Evolutionary conservation across 331 rosid genomes (phyloP).

Genomic region (Malus hybrid): DNA sequence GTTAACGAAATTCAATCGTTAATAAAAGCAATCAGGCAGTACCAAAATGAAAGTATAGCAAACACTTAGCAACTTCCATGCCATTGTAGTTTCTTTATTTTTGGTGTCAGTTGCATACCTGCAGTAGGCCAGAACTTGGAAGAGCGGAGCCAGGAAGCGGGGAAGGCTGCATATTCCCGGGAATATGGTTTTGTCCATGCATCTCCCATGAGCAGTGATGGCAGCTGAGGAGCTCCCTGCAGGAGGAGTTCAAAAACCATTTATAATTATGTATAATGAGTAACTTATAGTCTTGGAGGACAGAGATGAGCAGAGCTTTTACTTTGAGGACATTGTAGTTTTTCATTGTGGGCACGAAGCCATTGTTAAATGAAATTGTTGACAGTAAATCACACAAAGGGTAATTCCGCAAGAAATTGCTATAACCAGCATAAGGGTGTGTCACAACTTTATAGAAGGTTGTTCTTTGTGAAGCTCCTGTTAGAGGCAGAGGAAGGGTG

Average conservation of each 20-base stretch:
- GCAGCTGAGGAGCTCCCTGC: slow-evolving; percentile 96
- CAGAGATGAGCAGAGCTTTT: neutral
- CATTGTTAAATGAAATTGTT: no score
- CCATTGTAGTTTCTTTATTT: neutral
- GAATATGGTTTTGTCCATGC: slow-evolving; percentile 70
- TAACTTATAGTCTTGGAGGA: neutral
- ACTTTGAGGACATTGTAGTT: slow-evolving; percentile 80
- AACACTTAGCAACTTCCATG: neutral
- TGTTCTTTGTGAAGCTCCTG: no score
- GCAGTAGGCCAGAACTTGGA: slow-evolving; percentile 91
- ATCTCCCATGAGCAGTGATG: slow-evolving; percentile 22
- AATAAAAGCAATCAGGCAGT: neutral
- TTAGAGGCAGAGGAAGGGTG: no score
- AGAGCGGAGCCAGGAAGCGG: slow-evolving; percentile 79
- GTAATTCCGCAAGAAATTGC: no score
- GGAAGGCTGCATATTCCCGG: slow-evolving; percentile 91
- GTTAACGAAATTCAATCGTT: neutral
- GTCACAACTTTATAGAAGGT: no score
- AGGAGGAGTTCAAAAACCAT: neutral
- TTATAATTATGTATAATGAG: neutral
- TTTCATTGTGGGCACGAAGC: no score
- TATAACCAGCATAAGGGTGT: no score
- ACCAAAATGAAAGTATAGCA: neutral
- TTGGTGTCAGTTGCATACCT: slow-evolving; percentile 31
- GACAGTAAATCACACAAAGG: no score